A percentile compares a stretch with the other conserved stretches of the same genome.
phyloP scores from a whole-genome alignment of 2,329 filamentous ascomycete species.

The Neurospora sp. region DNA sequence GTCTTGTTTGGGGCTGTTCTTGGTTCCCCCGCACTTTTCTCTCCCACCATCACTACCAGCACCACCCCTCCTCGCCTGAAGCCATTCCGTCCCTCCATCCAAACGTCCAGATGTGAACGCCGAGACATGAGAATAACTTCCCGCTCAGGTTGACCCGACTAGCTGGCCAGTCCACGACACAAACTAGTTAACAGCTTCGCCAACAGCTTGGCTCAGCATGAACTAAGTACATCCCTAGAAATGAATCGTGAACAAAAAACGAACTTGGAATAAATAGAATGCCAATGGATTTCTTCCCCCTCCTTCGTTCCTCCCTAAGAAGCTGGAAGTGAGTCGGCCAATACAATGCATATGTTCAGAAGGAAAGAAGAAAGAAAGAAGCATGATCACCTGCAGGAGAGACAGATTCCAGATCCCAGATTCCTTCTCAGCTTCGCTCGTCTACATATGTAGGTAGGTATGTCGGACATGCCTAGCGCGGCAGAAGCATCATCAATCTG shows the following conservation, averaged over 20 bases:
- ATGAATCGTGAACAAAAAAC: not conserved
- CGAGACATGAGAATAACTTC: not conserved
- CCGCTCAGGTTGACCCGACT: not conserved
- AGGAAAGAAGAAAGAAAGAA: not conserved
- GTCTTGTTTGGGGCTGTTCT: not conserved
- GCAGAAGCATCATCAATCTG: not conserved
- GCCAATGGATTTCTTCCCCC: not conserved
- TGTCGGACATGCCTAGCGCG: not conserved
- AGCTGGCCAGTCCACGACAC: not conserved
- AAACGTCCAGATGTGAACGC: not conserved
- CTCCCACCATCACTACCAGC: not conserved
- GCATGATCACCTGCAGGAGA: not conserved
- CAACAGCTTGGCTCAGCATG: not conserved
- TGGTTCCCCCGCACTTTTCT: not conserved
- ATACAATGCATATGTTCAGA: not conserved
- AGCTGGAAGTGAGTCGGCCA: not conserved
- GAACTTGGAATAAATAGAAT: not conserved
- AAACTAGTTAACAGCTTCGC: not conserved
- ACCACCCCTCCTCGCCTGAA: not conserved
- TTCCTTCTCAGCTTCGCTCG: not conserved
- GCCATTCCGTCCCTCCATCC: not conserved
- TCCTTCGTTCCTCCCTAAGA: not conserved
- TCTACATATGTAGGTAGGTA: not conserved
- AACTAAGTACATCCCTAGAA: not conserved
- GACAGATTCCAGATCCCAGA: not conserved